phyloP scores from a whole-genome alignment of 345 rosid species.

The Conringia planisiliqua region DNA sequence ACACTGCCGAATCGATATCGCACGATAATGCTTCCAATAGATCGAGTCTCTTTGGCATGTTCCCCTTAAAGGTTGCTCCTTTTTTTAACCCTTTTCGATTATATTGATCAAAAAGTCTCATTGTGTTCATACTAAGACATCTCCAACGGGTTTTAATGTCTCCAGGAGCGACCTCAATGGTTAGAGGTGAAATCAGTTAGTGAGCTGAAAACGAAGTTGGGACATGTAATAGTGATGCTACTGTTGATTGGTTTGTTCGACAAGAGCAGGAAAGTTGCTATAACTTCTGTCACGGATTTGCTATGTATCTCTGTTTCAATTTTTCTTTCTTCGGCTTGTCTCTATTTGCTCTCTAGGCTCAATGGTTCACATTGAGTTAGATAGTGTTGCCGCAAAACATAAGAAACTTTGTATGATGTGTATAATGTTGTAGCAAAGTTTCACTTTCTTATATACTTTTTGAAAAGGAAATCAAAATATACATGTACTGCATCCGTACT shows the following conservation, averaged over 20 bases:
- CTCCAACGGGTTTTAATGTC: neutral
- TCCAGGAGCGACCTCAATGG: slow-evolving; percentile 76
- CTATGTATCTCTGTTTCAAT: slow-evolving; percentile 79
- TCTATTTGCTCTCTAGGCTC: slow-evolving; percentile 79
- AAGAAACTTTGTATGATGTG: slow-evolving; percentile 9
- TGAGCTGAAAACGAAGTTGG: slow-evolving; percentile 80
- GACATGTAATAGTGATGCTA: slow-evolving; percentile 96
- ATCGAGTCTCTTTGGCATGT: slow-evolving; percentile 74
- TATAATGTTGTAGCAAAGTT: slow-evolving; percentile 6
- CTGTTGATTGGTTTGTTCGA: slow-evolving; percentile 84
- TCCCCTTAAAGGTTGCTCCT: slow-evolving; percentile 58
- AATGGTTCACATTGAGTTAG: slow-evolving; percentile 31
- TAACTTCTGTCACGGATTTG: slow-evolving; percentile 64
- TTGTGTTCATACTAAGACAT: neutral
- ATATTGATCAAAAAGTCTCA: neutral
- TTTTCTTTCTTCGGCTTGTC: slow-evolving; percentile 74
- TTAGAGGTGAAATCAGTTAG: slow-evolving; percentile 72
- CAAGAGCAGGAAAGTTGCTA: slow-evolving; percentile 70
- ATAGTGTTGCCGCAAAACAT: neutral
- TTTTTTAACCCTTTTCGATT: neutral
- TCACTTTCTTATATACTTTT: neutral
- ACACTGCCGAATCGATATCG: slow-evolving; percentile 45
- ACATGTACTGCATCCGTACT: neutral
- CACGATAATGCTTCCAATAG: slow-evolving; percentile 34
- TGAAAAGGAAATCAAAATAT: neutral